These are phyloP conservation scores for Recurvomyces mirabilis DNA, from an alignment of 495 filamentous ascomycete species.

Conservation along the genomic window DNA sequence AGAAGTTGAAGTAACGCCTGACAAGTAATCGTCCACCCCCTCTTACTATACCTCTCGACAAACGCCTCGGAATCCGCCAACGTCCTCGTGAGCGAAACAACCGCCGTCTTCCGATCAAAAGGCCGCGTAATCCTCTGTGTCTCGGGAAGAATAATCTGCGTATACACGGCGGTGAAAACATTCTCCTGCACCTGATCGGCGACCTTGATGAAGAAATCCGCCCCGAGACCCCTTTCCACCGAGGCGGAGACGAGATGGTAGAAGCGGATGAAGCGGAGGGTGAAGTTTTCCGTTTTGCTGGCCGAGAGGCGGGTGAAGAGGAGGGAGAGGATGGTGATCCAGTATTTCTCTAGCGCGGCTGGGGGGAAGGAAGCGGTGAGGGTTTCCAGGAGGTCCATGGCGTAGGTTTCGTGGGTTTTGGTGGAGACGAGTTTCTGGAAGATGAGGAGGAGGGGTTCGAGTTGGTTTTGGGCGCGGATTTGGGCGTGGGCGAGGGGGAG, in stretches of 20 bases:
- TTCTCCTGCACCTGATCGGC: conserved; percentile 69
- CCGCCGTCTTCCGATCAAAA: conserved; percentile 82
- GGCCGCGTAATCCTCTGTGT: conserved; percentile 79
- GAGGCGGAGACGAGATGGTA: conserved; percentile 80
- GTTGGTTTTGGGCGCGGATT: conserved; percentile 62
- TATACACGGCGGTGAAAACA: conserved; percentile 75
- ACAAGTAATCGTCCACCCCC: conserved; percentile 81
- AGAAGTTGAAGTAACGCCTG: conserved; percentile 79
- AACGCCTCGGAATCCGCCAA: conserved; percentile 73
- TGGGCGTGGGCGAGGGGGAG: conserved; percentile 61
- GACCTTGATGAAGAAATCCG: conserved; percentile 76
- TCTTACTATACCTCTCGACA: conserved; percentile 55
- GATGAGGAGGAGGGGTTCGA: conserved; percentile 74
- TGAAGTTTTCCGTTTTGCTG: conserved; percentile 67
- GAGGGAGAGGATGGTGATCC: conserved; percentile 63
- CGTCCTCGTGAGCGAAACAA: conserved; percentile 83
- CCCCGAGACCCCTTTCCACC: conserved; percentile 64
- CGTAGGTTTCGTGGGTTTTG: conserved; percentile 67
- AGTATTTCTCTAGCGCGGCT: conserved; percentile 67
- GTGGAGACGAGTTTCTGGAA: conserved; percentile 75
- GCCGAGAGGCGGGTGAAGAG: conserved; percentile 72
- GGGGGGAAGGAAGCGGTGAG: conserved; percentile 58
- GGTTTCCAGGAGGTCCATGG: conserved; percentile 80
- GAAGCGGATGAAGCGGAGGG: conserved; percentile 73
- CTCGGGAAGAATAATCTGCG: conserved; percentile 71